These are phyloP conservation scores for Tubosaeta sp. DNA, from an alignment of 768 basidiomycete species.

Conservation along the genomic window DNA sequence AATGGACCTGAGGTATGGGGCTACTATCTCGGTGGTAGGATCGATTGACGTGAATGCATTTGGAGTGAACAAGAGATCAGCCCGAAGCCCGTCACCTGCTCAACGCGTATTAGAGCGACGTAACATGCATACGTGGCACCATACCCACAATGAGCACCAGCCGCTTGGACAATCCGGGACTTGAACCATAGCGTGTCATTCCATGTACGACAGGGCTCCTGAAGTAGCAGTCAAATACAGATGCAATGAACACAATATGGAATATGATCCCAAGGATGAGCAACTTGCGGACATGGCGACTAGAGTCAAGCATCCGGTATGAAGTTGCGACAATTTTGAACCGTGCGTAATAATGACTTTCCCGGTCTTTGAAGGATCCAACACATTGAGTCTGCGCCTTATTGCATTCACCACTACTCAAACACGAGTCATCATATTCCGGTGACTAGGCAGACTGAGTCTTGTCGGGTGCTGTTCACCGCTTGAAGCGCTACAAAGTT, in stretches of 20 bases:
- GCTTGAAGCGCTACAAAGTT: too few relatives aligned
- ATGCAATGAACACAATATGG: constrained; percentile 67
- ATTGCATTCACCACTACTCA: too few relatives aligned
- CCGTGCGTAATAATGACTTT: not conserved
- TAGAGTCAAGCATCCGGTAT: constrained; percentile 17
- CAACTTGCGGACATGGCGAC: constrained; percentile 33
- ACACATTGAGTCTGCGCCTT: too few relatives aligned
- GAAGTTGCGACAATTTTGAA: not conserved
- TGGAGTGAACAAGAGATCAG: constrained; percentile 68
- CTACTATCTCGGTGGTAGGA: constrained; percentile 55
- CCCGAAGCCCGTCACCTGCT: constrained; percentile 77
- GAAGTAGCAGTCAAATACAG: constrained; percentile 86
- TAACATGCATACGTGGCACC: constrained; percentile 9
- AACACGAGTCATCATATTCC: too few relatives aligned
- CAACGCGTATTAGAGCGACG: not conserved
- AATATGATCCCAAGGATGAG: constrained; percentile 69
- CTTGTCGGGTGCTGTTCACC: too few relatives aligned
- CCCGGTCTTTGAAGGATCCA: too few relatives aligned
- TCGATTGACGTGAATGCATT: constrained; percentile 54
- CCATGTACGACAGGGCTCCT: constrained; percentile 78
- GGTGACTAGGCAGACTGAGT: too few relatives aligned
- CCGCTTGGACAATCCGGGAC: constrained; percentile 55
- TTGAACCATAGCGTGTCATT: constrained; percentile 54
- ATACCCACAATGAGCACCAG: constrained; percentile 78
- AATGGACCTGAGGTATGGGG: constrained; percentile 71